Conservation (phyloP, 2,329 filamentous ascomycete genomes). For the Leptoxyphium fumago region DNA sequence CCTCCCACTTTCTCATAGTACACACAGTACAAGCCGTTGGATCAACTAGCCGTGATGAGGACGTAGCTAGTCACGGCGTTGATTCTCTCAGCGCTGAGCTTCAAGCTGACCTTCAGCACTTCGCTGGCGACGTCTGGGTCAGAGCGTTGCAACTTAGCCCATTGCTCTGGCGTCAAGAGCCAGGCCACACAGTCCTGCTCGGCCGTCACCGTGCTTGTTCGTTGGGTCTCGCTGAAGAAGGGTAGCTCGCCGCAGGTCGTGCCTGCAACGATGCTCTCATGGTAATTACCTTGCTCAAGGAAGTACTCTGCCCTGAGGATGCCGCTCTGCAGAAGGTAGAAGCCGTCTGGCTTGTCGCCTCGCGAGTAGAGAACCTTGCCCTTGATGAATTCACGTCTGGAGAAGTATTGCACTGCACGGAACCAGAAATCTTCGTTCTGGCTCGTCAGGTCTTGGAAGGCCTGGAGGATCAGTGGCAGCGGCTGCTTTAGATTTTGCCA, state of each 20-base stretch:
- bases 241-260: conserved; percentile 92
- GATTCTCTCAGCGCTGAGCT: conserved; percentile 91
- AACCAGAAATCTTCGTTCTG: conserved; percentile 96
- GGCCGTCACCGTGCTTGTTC: conserved; percentile 74
- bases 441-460: conserved; percentile 77
- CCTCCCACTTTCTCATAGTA: not conserved
- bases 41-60: conserved; percentile 26
- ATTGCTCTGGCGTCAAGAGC: conserved; percentile 58
- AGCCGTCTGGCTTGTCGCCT: conserved; percentile 61
- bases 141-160: conserved; percentile 55
- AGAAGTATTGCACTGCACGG: conserved; percentile 60
- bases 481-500: conserved; percentile 86
- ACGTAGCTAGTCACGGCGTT: conserved; percentile 43
- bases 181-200: conserved; percentile 73
- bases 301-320: conserved; percentile 84
- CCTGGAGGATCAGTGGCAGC: conserved; percentile 78
- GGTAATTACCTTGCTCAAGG: conserved; percentile 74
- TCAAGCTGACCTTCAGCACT: conserved; percentile 72
- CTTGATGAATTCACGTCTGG: conserved; percentile 48
- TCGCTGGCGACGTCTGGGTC: conserved; percentile 71
- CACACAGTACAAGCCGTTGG: not conserved
- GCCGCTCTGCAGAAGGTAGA: conserved; percentile 81
- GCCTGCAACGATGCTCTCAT: conserved; percentile 83
- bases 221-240: conserved; percentile 81
- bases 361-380: conserved; percentile 64